phyloP scores from a whole-genome alignment of 2,329 filamentous ascomycete species.

The Capronia americana region DNA sequence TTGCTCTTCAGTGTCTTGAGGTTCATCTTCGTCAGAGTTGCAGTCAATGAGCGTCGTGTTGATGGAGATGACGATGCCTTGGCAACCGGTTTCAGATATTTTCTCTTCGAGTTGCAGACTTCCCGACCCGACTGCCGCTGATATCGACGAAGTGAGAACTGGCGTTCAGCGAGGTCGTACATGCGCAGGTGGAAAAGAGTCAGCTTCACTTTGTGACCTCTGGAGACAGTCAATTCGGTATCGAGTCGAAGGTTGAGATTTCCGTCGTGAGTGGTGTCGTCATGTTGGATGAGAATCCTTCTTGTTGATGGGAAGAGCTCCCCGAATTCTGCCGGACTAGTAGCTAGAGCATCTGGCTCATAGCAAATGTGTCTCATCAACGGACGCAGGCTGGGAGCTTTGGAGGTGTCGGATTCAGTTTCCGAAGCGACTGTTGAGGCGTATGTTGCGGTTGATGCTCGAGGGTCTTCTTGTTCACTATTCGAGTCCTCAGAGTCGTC shows the following conservation, averaged over 20 bases:
- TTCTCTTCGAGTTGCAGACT: constrained; percentile 82
- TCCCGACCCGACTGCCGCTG: constrained; percentile 91
- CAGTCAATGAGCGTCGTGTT: constrained; percentile 65
- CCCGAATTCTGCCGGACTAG: constrained; percentile 81
- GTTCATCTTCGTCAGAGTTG: constrained; percentile 62
- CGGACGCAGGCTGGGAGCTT: constrained; percentile 26
- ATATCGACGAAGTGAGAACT: constrained; percentile 90
- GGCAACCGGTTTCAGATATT: constrained; percentile 60
- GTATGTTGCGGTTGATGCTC: constrained; percentile 77
- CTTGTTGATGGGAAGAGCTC: constrained; percentile 85
- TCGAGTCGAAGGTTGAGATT: constrained; percentile 97
- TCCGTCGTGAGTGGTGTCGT: constrained; percentile 86
- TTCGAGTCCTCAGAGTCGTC: constrained; percentile 29
- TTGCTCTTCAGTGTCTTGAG: constrained; percentile 59
- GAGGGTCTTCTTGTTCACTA: constrained; percentile 42
- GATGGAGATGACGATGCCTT: constrained; percentile 22
- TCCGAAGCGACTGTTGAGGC: constrained; percentile 73
- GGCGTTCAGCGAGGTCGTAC: constrained; percentile 83
- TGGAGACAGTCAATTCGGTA: constrained; percentile 68
- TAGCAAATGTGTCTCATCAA: constrained; percentile 47
- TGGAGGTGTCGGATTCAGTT: constrained; percentile 62
- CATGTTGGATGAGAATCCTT: constrained; percentile 82
- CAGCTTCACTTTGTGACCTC: constrained; percentile 66
- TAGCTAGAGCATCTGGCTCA: constrained; percentile 71
- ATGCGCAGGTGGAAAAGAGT: constrained; percentile 93